Percentiles rank a stretch among this genome's conserved stretches.
Evolutionary conservation across 1,284 basidiomycete species (phyloP).

Genomic region (Sanghuangporus sanghuang): DNA sequence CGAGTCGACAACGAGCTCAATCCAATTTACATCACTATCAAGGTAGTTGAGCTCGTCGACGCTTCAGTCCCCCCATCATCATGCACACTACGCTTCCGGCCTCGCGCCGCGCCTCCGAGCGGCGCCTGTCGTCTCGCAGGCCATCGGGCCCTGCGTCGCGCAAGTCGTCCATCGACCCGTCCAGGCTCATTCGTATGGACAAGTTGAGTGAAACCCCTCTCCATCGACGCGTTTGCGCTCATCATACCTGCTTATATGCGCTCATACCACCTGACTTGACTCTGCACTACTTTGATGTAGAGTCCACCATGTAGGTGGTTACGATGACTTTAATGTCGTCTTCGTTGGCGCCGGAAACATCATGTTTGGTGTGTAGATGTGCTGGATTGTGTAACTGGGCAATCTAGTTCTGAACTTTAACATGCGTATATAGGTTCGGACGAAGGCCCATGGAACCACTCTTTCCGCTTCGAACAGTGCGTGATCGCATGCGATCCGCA

Average conservation of each 20-base stretch:
- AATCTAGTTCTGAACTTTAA: background rate
- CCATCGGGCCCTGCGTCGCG: constrained; percentile 40
- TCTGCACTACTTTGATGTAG: background rate
- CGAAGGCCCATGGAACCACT: constrained; percentile 91
- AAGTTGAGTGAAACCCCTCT: constrained; percentile 41
- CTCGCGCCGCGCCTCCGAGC: constrained; percentile 28
- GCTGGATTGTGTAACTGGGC: constrained; percentile 1
- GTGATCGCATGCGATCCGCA: constrained; percentile 22
- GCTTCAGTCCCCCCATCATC: background rate
- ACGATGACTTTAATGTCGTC: constrained; percentile 81
- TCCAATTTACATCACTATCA: background rate
- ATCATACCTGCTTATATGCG: constrained; percentile 13
- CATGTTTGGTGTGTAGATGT: constrained; percentile 70
- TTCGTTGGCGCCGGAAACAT: constrained; percentile 93
- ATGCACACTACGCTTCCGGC: constrained; percentile 17
- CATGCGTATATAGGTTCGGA: constrained; percentile 52
- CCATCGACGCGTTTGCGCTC: background rate
- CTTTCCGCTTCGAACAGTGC: constrained; percentile 90
- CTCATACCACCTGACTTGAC: background rate
- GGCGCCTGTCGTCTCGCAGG: constrained; percentile 32
- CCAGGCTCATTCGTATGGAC: constrained; percentile 71
- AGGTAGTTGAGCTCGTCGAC: background rate
- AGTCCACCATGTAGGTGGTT: constrained; percentile 42
- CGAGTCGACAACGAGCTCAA: background rate
- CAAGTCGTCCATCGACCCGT: constrained; percentile 69